Evolutionary conservation across 495 filamentous ascomycete genomes (phyloP).

Genomic region (Tuber borchii): DNA sequence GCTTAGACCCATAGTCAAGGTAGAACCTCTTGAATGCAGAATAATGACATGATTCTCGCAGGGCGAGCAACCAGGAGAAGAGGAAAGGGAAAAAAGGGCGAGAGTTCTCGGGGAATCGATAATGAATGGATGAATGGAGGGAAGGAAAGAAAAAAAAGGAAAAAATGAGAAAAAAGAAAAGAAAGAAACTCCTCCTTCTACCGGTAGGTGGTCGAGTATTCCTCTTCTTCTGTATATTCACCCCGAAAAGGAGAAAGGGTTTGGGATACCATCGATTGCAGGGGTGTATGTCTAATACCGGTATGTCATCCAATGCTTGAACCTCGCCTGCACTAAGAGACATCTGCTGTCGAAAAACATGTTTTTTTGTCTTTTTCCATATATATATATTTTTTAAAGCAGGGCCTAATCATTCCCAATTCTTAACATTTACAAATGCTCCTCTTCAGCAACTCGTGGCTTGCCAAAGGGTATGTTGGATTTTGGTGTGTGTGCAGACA

Average conservation of each 20-base stretch:
- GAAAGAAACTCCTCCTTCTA: conserved; percentile 5
- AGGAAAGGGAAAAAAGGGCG: conserved; percentile 6
- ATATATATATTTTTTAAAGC: too few relatives aligned
- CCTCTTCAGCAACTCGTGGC: background rate
- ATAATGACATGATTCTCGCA: conserved; percentile 33
- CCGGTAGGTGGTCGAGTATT: background rate
- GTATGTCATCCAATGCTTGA: background rate
- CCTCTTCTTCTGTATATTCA: background rate
- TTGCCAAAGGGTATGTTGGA: background rate
- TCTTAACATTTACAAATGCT: background rate
- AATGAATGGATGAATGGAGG: background rate
- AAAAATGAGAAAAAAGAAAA: conserved; percentile 13
- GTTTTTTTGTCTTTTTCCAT: too few relatives aligned
- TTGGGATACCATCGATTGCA: background rate
- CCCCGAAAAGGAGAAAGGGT: background rate
- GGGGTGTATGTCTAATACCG: background rate
- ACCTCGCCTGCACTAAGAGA: background rate
- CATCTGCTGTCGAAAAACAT: background rate
- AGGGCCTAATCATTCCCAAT: background rate
- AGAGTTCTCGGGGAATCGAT: background rate
- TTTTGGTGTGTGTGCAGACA: background rate
- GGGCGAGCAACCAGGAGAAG: conserved; percentile 1
- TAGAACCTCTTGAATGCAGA: conserved; percentile 11
- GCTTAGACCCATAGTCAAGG: conserved; percentile 35
- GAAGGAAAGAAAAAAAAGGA: conserved; percentile 6